These are phyloP conservation scores for Lenwebbia sp. DNA, from an alignment of 345 rosid species.

Conservation along the genomic window DNA sequence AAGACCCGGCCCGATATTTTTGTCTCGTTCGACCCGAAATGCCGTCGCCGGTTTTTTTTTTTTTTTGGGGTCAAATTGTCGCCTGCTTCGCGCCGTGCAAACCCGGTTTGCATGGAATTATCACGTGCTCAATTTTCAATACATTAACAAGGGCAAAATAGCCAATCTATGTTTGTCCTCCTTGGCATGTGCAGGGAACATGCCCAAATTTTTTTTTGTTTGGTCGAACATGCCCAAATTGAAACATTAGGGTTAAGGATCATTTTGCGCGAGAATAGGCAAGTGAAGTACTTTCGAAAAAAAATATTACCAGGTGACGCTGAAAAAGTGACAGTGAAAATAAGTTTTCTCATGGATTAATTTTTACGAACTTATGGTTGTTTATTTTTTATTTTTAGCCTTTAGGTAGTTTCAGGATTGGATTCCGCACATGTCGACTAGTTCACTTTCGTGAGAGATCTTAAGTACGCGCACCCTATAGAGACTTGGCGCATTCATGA, in stretches of 20 bases:
- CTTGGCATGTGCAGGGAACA: not conserved
- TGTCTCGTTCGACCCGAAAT: not conserved
- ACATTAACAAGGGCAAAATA: not conserved
- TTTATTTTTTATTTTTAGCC: rapidly evolving
- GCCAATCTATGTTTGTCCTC: not conserved
- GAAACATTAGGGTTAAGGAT: not conserved
- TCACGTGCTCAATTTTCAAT: not conserved
- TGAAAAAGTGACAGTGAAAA: not conserved
- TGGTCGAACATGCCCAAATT: no score
- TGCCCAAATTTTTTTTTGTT: not conserved
- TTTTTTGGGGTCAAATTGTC: no score
- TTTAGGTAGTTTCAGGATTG: rapidly evolving
- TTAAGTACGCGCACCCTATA: not conserved
- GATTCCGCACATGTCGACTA: rapidly evolving
- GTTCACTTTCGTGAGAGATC: not conserved
- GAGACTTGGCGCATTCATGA: not conserved
- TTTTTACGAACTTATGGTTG: not conserved
- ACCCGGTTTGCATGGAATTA: not conserved
- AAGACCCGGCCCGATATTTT: no score
- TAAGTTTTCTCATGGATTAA: not conserved
- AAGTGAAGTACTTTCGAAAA: not conserved
- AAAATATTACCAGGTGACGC: not conserved
- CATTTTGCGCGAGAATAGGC: not conserved
- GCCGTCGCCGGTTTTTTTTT: no score
- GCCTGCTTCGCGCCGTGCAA: not conserved